Evolutionary conservation across 768 basidiomycete species (phyloP).

Genomic region (Tulasnella sp.): DNA sequence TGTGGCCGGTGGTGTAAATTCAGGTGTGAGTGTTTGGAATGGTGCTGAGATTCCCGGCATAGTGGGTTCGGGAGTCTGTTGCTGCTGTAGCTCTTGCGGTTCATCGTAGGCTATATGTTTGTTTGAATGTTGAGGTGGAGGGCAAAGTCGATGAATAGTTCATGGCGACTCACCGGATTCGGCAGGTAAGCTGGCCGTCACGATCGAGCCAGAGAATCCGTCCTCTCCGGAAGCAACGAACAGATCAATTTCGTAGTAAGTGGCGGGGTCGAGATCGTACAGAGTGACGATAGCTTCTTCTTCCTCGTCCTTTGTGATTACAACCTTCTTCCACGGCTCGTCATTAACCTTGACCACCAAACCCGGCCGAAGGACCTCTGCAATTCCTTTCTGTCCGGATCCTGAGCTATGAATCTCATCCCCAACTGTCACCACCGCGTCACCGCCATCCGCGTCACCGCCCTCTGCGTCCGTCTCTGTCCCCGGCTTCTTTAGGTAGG

Average conservation of each 20-base stretch:
- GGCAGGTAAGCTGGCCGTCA: not conserved
- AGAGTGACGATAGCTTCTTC: conserved; percentile 89
- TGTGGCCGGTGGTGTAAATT: conserved; percentile 12
- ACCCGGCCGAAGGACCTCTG: conserved; percentile 60
- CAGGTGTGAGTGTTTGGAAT: conserved; percentile 14
- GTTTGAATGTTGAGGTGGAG: not conserved
- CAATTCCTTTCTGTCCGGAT: conserved; percentile 29
- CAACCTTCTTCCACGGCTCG: conserved; percentile 65
- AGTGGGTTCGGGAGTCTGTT: not conserved
- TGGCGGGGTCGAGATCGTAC: conserved; percentile 77
- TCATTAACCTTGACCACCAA: conserved; percentile 74
- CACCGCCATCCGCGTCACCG: conserved; percentile 28
- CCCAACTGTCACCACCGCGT: conserved; percentile 25
- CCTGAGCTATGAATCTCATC: conserved; percentile 14
- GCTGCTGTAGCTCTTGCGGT: not conserved
- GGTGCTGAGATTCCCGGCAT: not conserved
- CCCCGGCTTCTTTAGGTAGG: conserved; percentile 14
- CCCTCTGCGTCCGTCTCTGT: not conserved
- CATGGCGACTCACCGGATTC: not conserved
- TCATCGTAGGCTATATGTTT: not conserved
- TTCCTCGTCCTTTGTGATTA: conserved; percentile 66
- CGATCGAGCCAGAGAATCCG: conserved; percentile 30
- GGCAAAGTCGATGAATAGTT: not conserved
- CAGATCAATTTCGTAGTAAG: conserved; percentile 85
- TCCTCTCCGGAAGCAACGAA: conserved; percentile 56